A percentile compares a stretch with the other conserved stretches of the same genome.
Conservation (phyloP, 164 flowering plant species). For the Vitis amurensis region DNA sequence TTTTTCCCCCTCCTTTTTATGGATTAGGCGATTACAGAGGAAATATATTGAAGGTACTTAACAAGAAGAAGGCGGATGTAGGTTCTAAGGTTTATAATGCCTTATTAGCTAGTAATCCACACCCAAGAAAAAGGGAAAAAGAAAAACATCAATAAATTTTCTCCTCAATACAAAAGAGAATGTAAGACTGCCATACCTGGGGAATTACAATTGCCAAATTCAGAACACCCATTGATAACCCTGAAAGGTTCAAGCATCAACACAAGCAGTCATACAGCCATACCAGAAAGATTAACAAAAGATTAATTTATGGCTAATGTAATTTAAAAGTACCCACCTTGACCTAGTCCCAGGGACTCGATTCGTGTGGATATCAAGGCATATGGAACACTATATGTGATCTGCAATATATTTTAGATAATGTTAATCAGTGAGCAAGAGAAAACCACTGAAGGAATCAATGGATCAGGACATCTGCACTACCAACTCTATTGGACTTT, state of each 20-base stretch:
- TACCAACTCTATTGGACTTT: too few species aligned
- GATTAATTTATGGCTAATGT: too few species aligned
- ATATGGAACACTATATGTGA: slow-evolving; percentile 95
- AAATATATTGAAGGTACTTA: too few species aligned
- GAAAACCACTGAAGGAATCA: not conserved
- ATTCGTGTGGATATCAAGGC: slow-evolving; percentile 79
- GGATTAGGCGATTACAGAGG: too few species aligned
- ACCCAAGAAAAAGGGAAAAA: not conserved
- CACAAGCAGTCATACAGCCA: slow-evolving; percentile 3
- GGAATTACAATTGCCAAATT: slow-evolving; percentile 92
- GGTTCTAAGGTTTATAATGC: too few species aligned
- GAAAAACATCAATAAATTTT: not conserved
- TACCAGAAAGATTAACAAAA: not conserved
- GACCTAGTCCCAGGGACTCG: slow-evolving; percentile 90
- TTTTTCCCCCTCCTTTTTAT: too few species aligned
- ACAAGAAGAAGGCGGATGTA: too few species aligned
- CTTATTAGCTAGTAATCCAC: too few species aligned
- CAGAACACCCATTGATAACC: slow-evolving; percentile 92
- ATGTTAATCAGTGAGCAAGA: slow-evolving; percentile 10
- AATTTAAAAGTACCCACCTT: slow-evolving; percentile 53
- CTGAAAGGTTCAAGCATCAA: slow-evolving; percentile 44
- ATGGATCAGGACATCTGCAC: not conserved
- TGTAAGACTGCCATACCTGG: slow-evolving; percentile 56
- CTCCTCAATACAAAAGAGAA: not conserved
- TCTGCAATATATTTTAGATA: slow-evolving; percentile 44